A percentile compares a stretch with the other conserved stretches of the same genome.
phyloP scores from a whole-genome alignment of 768 basidiomycete genomes.

The Arthromyces matolae region DNA sequence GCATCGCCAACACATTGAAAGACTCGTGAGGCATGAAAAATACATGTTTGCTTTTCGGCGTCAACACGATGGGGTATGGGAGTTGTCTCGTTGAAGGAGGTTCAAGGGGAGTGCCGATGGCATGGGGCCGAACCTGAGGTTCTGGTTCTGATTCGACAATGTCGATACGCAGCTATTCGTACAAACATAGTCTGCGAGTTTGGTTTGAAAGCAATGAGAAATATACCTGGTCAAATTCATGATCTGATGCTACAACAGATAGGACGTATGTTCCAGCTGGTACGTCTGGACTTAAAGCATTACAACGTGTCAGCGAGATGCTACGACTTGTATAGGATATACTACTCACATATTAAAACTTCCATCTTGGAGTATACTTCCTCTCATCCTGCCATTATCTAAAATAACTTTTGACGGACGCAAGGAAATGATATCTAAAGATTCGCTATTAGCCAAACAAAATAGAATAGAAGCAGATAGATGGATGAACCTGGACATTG shows the following conservation, averaged over 20 bases:
- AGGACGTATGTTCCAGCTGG: slow-evolving; percentile 67
- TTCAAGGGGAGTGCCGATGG: slow-evolving; percentile 64
- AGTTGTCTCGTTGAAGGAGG: slow-evolving; percentile 53
- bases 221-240: slow-evolving; percentile 65
- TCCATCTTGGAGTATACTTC: slow-evolving; percentile 54
- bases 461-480: background rate
- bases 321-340: too few relatives aligned
- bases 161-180: slow-evolving; percentile 69
- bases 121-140: slow-evolving; percentile 57
- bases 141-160: slow-evolving; percentile 38
- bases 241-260: slow-evolving; percentile 63
- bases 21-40: slow-evolving; percentile 70
- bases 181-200: slow-evolving; percentile 2
- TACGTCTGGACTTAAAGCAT: slow-evolving; percentile 55
- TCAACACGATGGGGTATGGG: slow-evolving; percentile 57
- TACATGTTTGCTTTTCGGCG: slow-evolving; percentile 49
- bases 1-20: slow-evolving; percentile 73
- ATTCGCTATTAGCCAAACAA: background rate
- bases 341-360: slow-evolving; percentile 61
- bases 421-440: slow-evolving; percentile 28
- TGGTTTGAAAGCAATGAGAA: slow-evolving; percentile 2
- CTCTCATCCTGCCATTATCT: slow-evolving; percentile 54
- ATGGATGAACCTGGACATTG: slow-evolving; percentile 67
- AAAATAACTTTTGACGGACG: slow-evolving; percentile 58
- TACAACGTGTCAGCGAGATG: background rate